Evolutionary conservation across 768 basidiomycete genomes (phyloP).

Genomic region (Filobasidium wieringae): DNA sequence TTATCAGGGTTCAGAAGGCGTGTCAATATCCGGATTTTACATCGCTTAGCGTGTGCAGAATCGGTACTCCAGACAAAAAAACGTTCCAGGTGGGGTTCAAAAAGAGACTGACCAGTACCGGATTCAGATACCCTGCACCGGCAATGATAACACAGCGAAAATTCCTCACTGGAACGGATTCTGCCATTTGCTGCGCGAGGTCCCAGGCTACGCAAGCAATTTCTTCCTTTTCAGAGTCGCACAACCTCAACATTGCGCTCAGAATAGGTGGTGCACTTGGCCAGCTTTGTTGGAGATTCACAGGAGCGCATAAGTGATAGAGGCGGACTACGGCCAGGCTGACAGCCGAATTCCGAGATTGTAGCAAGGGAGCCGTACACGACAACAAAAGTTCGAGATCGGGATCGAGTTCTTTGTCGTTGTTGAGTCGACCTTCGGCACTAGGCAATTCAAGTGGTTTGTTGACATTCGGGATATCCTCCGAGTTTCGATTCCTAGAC

Average conservation of each 20-base stretch:
- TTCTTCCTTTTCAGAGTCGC: slow-evolving; percentile 52
- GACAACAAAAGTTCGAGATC: slow-evolving; percentile 52
- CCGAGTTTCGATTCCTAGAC: slow-evolving; percentile 44
- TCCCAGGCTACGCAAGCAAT: slow-evolving; percentile 57
- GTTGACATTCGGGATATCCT: too few relatives aligned
- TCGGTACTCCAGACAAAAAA: neutral
- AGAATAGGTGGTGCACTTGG: slow-evolving; percentile 46
- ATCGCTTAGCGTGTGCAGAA: slow-evolving; percentile 49
- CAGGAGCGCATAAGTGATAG: slow-evolving; percentile 60
- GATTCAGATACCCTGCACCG: too few relatives aligned
- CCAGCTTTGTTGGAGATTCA: slow-evolving; percentile 14
- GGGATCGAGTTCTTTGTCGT: slow-evolving; percentile 65
- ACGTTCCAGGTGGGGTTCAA: too few relatives aligned
- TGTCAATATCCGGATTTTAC: slow-evolving; percentile 66
- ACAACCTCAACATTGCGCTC: slow-evolving; percentile 60
- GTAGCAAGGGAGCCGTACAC: slow-evolving; percentile 63
- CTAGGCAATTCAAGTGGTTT: too few relatives aligned
- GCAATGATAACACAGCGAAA: too few relatives aligned
- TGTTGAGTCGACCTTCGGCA: slow-evolving; percentile 40
- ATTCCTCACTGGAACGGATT: slow-evolving; percentile 52
- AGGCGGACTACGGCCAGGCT: slow-evolving; percentile 62
- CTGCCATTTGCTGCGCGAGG: slow-evolving; percentile 57
- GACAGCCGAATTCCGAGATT: slow-evolving; percentile 78
- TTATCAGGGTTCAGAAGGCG: slow-evolving; percentile 56
- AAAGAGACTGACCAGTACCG: too few relatives aligned